Base-by-base conservation (phyloP, 73 alveolate genomes). In the Symbiodinium natans region DNA sequence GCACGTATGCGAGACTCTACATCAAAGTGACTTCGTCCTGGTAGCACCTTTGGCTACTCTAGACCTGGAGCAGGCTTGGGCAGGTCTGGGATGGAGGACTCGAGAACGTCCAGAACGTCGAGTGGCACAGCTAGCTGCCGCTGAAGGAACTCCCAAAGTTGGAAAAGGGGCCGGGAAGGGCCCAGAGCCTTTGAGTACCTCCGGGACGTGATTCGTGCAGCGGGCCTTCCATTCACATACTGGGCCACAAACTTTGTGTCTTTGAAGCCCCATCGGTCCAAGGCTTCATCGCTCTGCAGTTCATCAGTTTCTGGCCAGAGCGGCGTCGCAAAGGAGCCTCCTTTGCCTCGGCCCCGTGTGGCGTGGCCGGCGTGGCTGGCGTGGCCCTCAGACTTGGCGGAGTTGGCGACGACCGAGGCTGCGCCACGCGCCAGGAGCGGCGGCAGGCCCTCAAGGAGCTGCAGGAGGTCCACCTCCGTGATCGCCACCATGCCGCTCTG, bases 401-500 rank as follows among this genome's bases (percentile, higher is more conserved):
- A 41, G 34, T n/a, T 48, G 56, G 82, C 74, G 41, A 85, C 93
- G 1, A 85, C 46, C 39, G 56, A 46, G 9, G 93, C 93, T 33
- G 93, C 93, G 21, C 93, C 93, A 15, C 56, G 82, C 29, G 93
- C 93, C 27, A 85, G 52, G 52, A 82, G 93, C 27, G 93, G 77
- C 3, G 93, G 93, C 82, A 85, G 34, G 23, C 56, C n/a, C n/a
- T 21, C 17, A 29, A 56, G 15, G 29, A 48, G 82, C 93, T 85
- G 93, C 93, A 85, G 77, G 54, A 85, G 93, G 82, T 85, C 82
- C 25, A 48, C 93, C 63, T 85, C 93, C 29, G 93, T 85, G 93
- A 85, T 82, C 93, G 46, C 93, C 11, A 46, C 56, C 11, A 85
- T 54, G 63, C 93, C 93, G 31, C 82, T 85, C 31, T 10, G 9